phyloP scores from a whole-genome alignment of 306 rosid genomes.

The Pterocarpus santalinus region DNA sequence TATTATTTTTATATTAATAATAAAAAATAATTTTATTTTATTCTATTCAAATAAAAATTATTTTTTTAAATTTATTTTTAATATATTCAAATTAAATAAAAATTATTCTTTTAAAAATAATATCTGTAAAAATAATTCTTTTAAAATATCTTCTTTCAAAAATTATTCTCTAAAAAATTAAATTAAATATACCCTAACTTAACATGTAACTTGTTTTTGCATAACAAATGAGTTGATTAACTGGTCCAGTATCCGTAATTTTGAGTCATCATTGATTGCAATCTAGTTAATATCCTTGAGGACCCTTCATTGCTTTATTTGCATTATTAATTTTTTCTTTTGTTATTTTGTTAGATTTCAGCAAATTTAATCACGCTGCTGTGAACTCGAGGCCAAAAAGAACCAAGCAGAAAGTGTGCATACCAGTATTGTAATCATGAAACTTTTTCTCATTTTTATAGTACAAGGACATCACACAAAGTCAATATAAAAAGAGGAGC shows the following conservation, averaged over 20 bases:
- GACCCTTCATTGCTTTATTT: background rate
- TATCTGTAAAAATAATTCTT: too few relatives aligned
- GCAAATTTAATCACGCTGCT: conserved; percentile 13
- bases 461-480: conserved; percentile 45
- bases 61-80: too few relatives aligned
- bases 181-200: background rate
- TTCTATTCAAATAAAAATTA: too few relatives aligned
- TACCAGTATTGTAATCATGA: conserved; percentile 43
- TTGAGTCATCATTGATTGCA: background rate
- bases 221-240: background rate
- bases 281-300: background rate
- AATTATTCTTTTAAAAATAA: too few relatives aligned
- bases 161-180: too few relatives aligned
- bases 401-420: conserved; percentile 38
- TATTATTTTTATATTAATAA: too few relatives aligned
- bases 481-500: conserved; percentile 68
- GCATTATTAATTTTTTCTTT: background rate
- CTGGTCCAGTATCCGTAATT: background rate
- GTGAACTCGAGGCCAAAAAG: conserved; percentile 37
- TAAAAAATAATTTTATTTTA: too few relatives aligned
- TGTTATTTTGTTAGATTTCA: background rate
- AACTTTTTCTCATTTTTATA: conserved; percentile 33
- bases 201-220: background rate
- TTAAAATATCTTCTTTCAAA: too few relatives aligned
- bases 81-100: too few relatives aligned